These are phyloP conservation scores for Aleurites moluccanus DNA, from an alignment of 441 rosid species.

Conservation along the genomic window DNA sequence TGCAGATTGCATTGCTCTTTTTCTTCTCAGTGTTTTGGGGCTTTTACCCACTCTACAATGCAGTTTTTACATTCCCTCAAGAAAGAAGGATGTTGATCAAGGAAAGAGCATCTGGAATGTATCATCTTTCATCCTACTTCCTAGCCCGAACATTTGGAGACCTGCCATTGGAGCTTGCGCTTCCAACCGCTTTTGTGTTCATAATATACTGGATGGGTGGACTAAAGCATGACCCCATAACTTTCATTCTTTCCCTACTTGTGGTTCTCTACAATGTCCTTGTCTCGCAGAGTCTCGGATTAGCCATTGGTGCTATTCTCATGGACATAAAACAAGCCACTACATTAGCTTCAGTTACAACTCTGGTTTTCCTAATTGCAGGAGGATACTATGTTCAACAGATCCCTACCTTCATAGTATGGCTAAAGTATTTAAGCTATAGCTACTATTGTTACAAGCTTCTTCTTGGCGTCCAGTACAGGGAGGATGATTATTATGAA, in stretches of 20 bases:
- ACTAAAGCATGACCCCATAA: constrained; percentile 74
- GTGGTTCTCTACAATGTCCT: constrained; percentile 86
- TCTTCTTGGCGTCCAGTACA: constrained; percentile 87
- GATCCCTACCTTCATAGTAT: constrained; percentile 83
- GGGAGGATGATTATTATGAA: constrained; percentile 64
- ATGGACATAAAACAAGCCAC: constrained; percentile 97
- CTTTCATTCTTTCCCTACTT: constrained; percentile 78
- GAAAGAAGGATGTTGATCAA: constrained; percentile 85
- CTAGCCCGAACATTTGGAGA: constrained; percentile 86
- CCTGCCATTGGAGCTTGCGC: constrained; percentile 87
- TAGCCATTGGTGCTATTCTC: constrained; percentile 87
- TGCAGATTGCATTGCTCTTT: constrained; percentile 91
- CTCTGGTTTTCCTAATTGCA: constrained; percentile 85
- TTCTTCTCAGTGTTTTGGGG: constrained; percentile 99
- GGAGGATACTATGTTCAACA: constrained; percentile 95
- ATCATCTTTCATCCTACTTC: constrained; percentile 91
- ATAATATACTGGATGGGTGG: constrained; percentile 99
- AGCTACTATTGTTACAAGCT: constrained; percentile 95
- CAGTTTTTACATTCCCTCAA: constrained; percentile 94
- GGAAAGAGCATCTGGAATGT: constrained; percentile 91
- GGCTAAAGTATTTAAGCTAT: constrained; percentile 93
- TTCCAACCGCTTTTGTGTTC: constrained; percentile 86
- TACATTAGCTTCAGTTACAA: constrained; percentile 89
- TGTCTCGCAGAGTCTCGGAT: constrained; percentile 88
- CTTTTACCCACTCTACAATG: constrained; percentile 94